Evolutionary conservation across 1,284 basidiomycete species (phyloP).

Genomic region (Papiliotrema laurentii): DNA sequence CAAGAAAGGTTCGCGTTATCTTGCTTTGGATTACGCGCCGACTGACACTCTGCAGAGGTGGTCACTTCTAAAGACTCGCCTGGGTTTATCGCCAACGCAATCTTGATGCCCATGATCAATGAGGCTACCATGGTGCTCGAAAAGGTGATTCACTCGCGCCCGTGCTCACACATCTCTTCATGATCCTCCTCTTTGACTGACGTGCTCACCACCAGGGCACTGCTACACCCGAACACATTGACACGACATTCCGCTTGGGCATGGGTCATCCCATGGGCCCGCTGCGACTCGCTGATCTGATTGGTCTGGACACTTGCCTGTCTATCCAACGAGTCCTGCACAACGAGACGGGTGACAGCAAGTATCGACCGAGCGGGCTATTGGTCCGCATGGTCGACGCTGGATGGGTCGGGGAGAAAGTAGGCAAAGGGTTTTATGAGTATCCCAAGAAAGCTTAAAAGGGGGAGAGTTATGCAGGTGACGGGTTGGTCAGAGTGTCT

Average conservation of each 20-base stretch:
- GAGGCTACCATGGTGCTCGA: constrained; percentile 90
- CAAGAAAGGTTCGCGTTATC: constrained; percentile 64
- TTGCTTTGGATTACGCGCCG: neutral
- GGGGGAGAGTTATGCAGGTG: too few relatives aligned
- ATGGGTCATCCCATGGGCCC: constrained; percentile 98
- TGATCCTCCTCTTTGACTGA: neutral
- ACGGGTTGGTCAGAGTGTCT: too few relatives aligned
- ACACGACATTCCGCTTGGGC: constrained; percentile 85
- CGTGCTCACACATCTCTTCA: too few relatives aligned
- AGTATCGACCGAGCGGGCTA: constrained; percentile 88
- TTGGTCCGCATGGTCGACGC: constrained; percentile 95
- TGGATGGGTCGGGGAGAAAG: constrained; percentile 82
- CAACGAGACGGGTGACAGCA: constrained; percentile 86
- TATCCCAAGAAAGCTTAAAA: constrained; percentile 24
- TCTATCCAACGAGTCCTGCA: constrained; percentile 85
- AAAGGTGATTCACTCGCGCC: constrained; percentile 56
- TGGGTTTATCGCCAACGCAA: constrained; percentile 56
- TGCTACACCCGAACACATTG: constrained; percentile 90
- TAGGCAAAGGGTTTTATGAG: constrained; percentile 75
- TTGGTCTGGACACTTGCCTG: constrained; percentile 86
- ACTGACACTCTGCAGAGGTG: constrained; percentile 58
- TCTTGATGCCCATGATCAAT: constrained; percentile 51
- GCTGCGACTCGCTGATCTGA: constrained; percentile 79
- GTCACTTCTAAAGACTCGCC: constrained; percentile 84
- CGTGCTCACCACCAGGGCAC: constrained; percentile 57